These are phyloP conservation scores for Rhodotorula graminis DNA, from an alignment of 768 basidiomycete species.

Conservation along the genomic window DNA sequence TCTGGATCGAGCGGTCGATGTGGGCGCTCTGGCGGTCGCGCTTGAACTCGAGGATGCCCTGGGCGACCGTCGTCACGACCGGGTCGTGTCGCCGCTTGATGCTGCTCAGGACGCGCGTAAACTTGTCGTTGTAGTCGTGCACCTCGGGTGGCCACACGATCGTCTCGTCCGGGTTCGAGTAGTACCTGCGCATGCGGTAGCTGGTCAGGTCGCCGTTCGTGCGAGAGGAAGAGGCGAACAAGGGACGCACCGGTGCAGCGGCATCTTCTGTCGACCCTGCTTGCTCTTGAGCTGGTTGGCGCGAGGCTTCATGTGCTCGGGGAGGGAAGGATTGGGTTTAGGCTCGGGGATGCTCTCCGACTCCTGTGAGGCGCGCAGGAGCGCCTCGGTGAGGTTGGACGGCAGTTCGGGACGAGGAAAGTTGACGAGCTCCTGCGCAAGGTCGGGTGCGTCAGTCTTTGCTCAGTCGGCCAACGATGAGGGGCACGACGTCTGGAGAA, in stretches of 20 bases:
- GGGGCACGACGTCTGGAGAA: neutral
- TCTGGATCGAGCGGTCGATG: constrained; percentile 71
- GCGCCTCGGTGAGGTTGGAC: constrained; percentile 59
- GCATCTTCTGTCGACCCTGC: constrained; percentile 67
- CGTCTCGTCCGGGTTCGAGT: constrained; percentile 64
- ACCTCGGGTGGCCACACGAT: constrained; percentile 86
- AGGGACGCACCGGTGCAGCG: constrained; percentile 65
- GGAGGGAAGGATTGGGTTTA: constrained; percentile 70
- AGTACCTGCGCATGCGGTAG: constrained; percentile 61
- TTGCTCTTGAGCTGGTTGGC: constrained; percentile 45
- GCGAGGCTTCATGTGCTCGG: constrained; percentile 45
- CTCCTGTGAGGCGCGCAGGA: constrained; percentile 56
- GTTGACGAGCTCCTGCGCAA: constrained; percentile 71
- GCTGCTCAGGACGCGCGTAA: constrained; percentile 76
- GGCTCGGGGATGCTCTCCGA: constrained; percentile 62
- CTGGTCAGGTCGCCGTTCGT: too few species aligned
- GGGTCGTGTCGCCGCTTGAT: constrained; percentile 96
- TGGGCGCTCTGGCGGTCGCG: constrained; percentile 54
- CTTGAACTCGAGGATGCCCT: constrained; percentile 97
- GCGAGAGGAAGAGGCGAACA: neutral
- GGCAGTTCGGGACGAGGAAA: constrained; percentile 76
- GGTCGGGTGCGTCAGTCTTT: neutral
- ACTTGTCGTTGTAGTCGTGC: constrained; percentile 82
- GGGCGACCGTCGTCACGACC: constrained; percentile 90
- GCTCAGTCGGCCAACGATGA: too few species aligned